Percentiles rank a stretch among this genome's conserved stretches.
phyloP scores from a whole-genome alignment of 1,284 basidiomycete species.

The Microbotryum lychnidis-dioicae region DNA sequence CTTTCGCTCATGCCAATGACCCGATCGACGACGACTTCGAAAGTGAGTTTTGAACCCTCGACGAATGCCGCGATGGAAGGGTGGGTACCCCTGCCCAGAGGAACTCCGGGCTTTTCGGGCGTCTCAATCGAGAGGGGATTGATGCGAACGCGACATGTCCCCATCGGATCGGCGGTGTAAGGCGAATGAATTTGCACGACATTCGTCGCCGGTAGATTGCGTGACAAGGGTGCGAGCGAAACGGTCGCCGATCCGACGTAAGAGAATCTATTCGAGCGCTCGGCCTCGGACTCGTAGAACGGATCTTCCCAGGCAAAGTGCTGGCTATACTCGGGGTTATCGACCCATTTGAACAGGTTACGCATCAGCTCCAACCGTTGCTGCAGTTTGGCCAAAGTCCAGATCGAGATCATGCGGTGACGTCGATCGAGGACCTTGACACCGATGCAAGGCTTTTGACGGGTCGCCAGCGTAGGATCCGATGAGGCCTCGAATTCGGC shows the following conservation, averaged over 20 bases:
- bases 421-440: constrained; percentile 84
- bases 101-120: constrained; percentile 30
- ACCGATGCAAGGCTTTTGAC: constrained; percentile 72
- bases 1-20: constrained; percentile 65
- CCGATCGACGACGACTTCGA: constrained; percentile 71
- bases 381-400: constrained; percentile 81
- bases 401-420: constrained; percentile 75
- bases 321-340: constrained; percentile 80
- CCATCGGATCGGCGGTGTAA: constrained; percentile 86
- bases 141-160: constrained; percentile 76
- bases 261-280: constrained; percentile 54
- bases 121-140: constrained; percentile 44
- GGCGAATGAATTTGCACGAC: constrained; percentile 79
- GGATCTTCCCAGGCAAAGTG: constrained; percentile 90
- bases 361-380: constrained; percentile 89
- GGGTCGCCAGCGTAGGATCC: constrained; percentile 60
- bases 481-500: constrained; percentile 86
- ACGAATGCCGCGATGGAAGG: constrained; percentile 58
- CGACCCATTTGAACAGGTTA: constrained; percentile 83
- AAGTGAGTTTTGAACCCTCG: constrained; percentile 66
- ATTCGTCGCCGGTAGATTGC: constrained; percentile 64
- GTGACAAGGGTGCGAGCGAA: constrained; percentile 70
- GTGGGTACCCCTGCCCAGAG: constrained; percentile 44
- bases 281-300: constrained; percentile 62
- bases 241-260: constrained; percentile 82